Evolutionary conservation across 2,329 filamentous ascomycete species (phyloP), one percentile per base, ranked within the genome.

Genomic region (Fusarium austroafricanum): DNA sequence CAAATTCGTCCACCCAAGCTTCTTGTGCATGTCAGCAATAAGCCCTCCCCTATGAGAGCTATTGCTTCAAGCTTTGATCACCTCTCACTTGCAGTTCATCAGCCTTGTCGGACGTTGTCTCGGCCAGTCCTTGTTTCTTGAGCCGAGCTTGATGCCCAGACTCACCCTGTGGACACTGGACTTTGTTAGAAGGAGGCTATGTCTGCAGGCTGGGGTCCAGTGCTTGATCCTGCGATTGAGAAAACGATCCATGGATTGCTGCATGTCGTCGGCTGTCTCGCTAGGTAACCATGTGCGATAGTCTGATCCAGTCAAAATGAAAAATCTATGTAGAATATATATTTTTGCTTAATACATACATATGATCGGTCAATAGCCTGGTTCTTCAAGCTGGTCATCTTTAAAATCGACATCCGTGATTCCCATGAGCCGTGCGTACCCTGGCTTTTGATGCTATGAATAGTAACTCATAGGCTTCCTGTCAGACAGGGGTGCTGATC

Each of bases 381-480:
- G 31, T 49, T 35, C 37, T 37, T 35, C 23, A 18, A 63, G n/a
- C 31, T 44, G 35, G 40, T 39, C 50, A 43, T 40, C 21, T 46
- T 39, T 7, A 26, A 47, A 49, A 35, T 49, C 43, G 56, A 57
- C 33, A 28, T 50, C 15, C 3, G 38, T 49, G 21, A 33, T 28
- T 46, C 12, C 20, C 51, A 45, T 39, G 43, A 43, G 20, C 51
- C 40, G 44, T 67, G 57, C 46, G 29, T 29, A 65, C 51, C 65
- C 45, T 63, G 38, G 45, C 45, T 43, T 20, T 35, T 39, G 37
- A 28, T 61, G 31, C 65, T 67, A 67, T 68, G 28, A 65, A 68
- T 68, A 67, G 65, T 26, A 65, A 43, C 53, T 23, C 45, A 52
- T 43, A 67, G 61, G 65, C 64, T 55, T 68, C 54, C 49, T 65